Evolutionary conservation across 1,139 yeast genomes (phyloP), one percentile per base, ranked within the genome.

Genomic region (Blastobotrys elegans): DNA sequence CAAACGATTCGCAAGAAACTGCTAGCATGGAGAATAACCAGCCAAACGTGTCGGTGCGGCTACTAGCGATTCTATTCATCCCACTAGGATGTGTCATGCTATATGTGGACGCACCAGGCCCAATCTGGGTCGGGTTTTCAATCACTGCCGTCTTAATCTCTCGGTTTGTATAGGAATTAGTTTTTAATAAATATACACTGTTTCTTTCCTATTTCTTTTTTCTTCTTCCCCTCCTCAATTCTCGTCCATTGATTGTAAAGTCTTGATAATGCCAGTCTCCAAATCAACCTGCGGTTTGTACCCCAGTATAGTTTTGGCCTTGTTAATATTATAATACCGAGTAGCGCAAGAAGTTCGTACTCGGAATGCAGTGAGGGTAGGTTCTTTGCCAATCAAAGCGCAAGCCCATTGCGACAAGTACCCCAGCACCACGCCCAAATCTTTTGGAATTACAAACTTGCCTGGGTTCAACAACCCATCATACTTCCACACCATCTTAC

Each of bases 401-500:
- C 92, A 78, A 51, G 83, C 77, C 62, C 80, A 78, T 59, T 86
- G 87, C 26, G 95, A 80, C 41, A 88, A 66, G 59, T 86, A 84
- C 7, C 97, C 97, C 43, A 85, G 81, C 2, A 73, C 74, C 51
- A 90, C 75, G 1, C 96, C 98, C 14, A 88, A 68, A 0, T 84
- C 79, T 58, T 84, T 78, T 40, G 76, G 76, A 53, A 94, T 75
- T 13, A 81, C 89, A 57, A 88, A 79, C 56, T 82, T 83, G 48
- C 70, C 74, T 22, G 75, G 75, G 47, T 85, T 75, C 3, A 20
- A 16, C 61, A 83, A 84, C 1, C 97, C 97, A 67, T 89, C 96
- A 24, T 92, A 92, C 62, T 90, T 90, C 97, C 97, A 92, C 20
- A 92, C 95, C 2, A 96, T 85, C 62, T 97, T 79, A 3, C 97